Evolutionary conservation across 176 grass and related monocot genomes (phyloP), one percentile per base, ranked within the genome.

Genomic region (Triticum turgidum): DNA sequence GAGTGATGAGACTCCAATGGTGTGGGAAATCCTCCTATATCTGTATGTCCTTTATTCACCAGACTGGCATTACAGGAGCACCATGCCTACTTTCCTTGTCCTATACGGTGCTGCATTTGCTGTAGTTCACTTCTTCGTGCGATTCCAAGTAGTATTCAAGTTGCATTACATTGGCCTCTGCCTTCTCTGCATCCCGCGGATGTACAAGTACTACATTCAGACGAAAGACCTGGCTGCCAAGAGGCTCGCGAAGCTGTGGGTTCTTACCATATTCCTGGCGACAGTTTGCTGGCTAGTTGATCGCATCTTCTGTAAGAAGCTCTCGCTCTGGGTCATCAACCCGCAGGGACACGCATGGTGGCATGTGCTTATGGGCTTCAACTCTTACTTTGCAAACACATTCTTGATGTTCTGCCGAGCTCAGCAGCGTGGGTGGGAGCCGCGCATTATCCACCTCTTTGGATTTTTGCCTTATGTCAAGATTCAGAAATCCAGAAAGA

Each of bases 201-300:
- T 97, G 94, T 97, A 97, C 91, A 97, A 97, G 83, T 97, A 97
- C 83, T 97, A 97, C 85, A 97, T 97, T 65, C 94, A 94, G 80
- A 94, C 92, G 1, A 97, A 88, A 88, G 94, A 97, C 17, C 4
- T 68, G 64, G 75, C 89, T 39, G 91, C 94, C 6, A 97, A 97
- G 87, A 82, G 85, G 42, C 89, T 97, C 14, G 94, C 94, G 39
- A 94, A 97, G 87, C 62, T 94, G 2, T 97, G 88, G 78, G 85
- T 97, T 70, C 85, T 83, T 63, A 94, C 91, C 25, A n/a, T 97
- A 51, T 77, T 30, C 63, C 83, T 97, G 44, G 94, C 73, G 7
- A 88, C 86, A 6, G 69, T 94, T 47, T 94, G 89, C 82, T 97
- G 92, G 91, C 68, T 97, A 33, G 73, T 89, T n/a, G 94, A 97